Evolutionary conservation across 345 rosid species (phyloP).

Genomic region (Murraya koenigii): DNA sequence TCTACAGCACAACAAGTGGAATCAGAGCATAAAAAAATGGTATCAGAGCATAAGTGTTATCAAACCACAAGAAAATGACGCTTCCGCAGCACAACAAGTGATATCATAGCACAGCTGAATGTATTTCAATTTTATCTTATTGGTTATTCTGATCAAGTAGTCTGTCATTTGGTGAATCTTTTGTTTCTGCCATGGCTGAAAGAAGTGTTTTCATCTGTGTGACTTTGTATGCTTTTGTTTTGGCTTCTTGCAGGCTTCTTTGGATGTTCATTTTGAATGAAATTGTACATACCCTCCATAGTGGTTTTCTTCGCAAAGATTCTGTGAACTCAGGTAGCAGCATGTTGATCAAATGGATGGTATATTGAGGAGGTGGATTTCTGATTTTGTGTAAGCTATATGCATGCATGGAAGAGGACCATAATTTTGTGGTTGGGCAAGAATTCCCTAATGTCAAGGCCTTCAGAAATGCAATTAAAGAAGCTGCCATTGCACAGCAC

Average conservation of each 20-base stretch:
- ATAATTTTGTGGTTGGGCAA: conserved; percentile 44
- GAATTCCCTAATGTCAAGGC: conserved; percentile 62
- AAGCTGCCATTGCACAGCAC: conserved; percentile 55
- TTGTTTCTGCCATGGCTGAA: neutral
- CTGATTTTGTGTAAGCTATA: conserved; percentile 11
- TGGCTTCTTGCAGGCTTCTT: conserved; percentile 3
- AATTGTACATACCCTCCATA: neutral
- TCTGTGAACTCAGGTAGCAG: neutral
- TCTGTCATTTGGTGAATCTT: neutral
- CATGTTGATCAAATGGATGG: neutral
- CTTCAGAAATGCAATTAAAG: conserved; percentile 51
- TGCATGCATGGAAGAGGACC: conserved; percentile 32
- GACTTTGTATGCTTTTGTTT: neutral
- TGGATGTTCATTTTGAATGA: neutral
- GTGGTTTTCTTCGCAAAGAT: conserved; percentile 2
- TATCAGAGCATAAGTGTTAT: too few relatives aligned
- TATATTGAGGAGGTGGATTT: conserved; percentile 9
- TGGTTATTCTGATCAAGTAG: neutral
- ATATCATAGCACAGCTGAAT: too few relatives aligned
- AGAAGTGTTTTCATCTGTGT: neutral
- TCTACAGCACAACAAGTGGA: too few relatives aligned
- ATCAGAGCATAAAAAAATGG: too few relatives aligned
- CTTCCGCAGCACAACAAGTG: too few relatives aligned
- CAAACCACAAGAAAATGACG: too few relatives aligned
- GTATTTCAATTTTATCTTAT: neutral